These are phyloP conservation scores for Miscanthus sacchariflorus DNA, from an alignment of 202 grass and related monocot genomes.

Conservation along the genomic window DNA sequence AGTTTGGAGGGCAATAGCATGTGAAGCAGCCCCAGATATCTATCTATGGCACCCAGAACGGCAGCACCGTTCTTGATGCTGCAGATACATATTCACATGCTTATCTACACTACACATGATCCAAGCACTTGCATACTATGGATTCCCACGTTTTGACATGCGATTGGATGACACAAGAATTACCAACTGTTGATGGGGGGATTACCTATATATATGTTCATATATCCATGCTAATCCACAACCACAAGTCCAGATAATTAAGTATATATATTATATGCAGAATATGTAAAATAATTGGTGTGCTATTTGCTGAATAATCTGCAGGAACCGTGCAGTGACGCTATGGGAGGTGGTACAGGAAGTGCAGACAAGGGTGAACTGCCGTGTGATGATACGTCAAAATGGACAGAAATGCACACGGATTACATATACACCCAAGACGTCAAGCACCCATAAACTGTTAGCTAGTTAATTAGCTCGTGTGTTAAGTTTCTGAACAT, in stretches of 20 bases:
- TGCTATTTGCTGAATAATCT: slow-evolving; percentile 2
- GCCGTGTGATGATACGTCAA: slow-evolving; percentile 28
- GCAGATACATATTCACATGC: background rate
- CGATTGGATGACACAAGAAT: background rate
- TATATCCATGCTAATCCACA: background rate
- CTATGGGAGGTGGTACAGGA: background rate
- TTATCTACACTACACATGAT: background rate
- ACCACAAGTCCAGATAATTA: background rate
- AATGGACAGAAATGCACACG: slow-evolving; percentile 60
- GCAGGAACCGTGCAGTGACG: slow-evolving; percentile 41
- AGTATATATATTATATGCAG: background rate
- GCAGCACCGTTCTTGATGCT: slow-evolving; percentile 30
- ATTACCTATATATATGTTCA: too few relatives aligned
- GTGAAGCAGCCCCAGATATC: background rate
- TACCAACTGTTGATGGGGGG: too few relatives aligned
- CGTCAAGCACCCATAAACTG: slow-evolving; percentile 43
- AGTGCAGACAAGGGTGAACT: background rate
- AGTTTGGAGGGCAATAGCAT: slow-evolving; percentile 8
- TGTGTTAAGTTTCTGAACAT: background rate
- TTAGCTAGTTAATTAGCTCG: background rate
- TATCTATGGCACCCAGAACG: background rate
- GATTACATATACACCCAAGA: slow-evolving; percentile 77
- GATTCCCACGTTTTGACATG: background rate
- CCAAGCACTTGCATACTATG: background rate
- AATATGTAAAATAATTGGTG: background rate